Base-by-base conservation (phyloP, 148 eudicot species). In the Pouteria glomerata region DNA sequence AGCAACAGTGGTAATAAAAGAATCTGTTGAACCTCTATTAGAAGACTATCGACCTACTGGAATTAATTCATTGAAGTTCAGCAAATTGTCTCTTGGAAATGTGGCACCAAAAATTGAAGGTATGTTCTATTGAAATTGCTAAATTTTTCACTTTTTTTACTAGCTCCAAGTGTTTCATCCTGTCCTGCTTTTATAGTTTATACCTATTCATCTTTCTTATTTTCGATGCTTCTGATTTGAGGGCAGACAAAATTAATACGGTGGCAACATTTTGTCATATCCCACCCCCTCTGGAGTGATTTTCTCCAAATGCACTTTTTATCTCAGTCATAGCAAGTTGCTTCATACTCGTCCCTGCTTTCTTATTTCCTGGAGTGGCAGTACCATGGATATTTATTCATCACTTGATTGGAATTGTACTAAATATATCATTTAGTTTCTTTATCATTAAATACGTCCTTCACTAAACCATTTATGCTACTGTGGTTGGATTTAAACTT, bases 31-130 rank as follows among this genome's bases (percentile, higher is more conserved):
- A 85, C 98, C 98, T 67, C 80, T 95, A 64, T 72, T 95, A 80
- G 98, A 95, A 85, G 87, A 95, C 23, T 95, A 95, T 74, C 93
- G 98, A 18, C 96, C 97, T 71, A 71, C 92, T 27, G 98, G 98
- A 68, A 91, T 95, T 67, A 75, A 90, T 48, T 91, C 97, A 45
- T 69, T 95, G 86, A 95, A 95, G 84, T 95, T 95, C 73, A 91
- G 78, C 83, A 95, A 91, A 82, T 82, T 95, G 68, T 86, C 98
- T 78, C 93, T 95, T 63, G 98, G 98, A 75, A 89, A 86, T 37
- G 98, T 95, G 80, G 91, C 98, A 66, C 98, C 98, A 4, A 95
- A 95, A 76, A 91, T 95, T 77, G 98, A 95, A 84, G 98, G 98
- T 94, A 78, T 67, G 74, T 61, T 23, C 50, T 26, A 14, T 12